Evolutionary conservation across 768 basidiomycete species (phyloP), one percentile per base, ranked within the genome.

Genomic region (Pulveroboletus sp.): DNA sequence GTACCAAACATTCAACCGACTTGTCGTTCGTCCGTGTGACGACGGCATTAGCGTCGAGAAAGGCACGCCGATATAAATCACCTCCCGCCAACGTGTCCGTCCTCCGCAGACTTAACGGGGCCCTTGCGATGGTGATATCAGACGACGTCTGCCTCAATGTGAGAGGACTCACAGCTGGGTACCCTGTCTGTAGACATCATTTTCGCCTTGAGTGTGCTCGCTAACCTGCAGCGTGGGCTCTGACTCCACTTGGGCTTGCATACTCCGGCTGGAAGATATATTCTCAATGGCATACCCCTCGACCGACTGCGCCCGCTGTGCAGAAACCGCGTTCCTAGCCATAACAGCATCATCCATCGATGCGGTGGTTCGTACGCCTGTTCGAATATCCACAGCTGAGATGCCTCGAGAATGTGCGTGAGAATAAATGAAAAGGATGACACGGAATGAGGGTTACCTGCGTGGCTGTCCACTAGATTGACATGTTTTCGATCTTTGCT

Each of bases 141-240:
- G 38, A 13, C 15, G 2, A 45, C 8, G 27, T 6, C 1, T 15
- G 13, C 21, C 24, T 17, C 35, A 38, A n/a, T 4, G 6, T 5
- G 18, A 40, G 4, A 32, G 15, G 14, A 39, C 57, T 58, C 37
- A 58, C 56, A 4, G 33, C n/a, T 14, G 45, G 8, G 8, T 15
- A 9, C 27, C 17, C 6, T 10, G 15, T 32, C 38, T 38, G 33
- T n/a, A 1, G n/a, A 15, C 21, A 4, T 44, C 26, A 9, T 11
- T 24, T 28, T 47, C 11, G 39, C 17, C 15, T 28, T 7, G 44
- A 7, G 8, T 13, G 3, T 1, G 35, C 15, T 45, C 43, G 17
- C 6, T n/a, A 27, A 15, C 28, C 26, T 41, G 28, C 14, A 9
- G 9, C 26, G 10, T 15, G n/a, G 2, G 5, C n/a, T 6, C 18